phyloP scores from a whole-genome alignment of 768 basidiomycete genomes.

The Rhodotorula sphaerocarpa region DNA sequence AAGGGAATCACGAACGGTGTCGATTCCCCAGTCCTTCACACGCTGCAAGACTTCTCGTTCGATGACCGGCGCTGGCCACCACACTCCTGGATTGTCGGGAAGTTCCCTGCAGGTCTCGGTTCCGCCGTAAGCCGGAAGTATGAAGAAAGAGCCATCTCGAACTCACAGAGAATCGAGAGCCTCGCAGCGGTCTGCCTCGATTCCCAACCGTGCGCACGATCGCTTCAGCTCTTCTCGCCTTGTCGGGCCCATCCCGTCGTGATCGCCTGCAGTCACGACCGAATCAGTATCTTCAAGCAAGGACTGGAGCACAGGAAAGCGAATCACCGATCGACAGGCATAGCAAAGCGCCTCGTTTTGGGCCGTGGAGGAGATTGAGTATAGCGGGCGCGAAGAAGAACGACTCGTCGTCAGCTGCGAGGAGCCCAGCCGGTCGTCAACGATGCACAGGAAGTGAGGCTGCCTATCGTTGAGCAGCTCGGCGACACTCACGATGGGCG shows the following conservation, averaged over 20 bases:
- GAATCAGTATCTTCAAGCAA: neutral
- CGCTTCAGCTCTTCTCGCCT: constrained; percentile 40
- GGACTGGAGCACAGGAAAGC: neutral
- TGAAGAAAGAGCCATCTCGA: neutral
- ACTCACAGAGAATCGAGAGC: constrained; percentile 42
- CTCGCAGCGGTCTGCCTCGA: constrained; percentile 37
- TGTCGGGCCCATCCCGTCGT: constrained; percentile 41
- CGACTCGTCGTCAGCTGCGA: constrained; percentile 39
- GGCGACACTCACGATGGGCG: constrained; percentile 35
- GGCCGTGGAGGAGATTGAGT: neutral
- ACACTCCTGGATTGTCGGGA: constrained; percentile 19
- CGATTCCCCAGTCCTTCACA: constrained; percentile 30
- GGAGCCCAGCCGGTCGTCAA: neutral
- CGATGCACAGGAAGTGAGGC: neutral
- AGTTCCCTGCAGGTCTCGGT: constrained; percentile 7
- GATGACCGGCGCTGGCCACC: constrained; percentile 36
- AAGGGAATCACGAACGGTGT: constrained; percentile 35
- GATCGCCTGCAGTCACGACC: constrained; percentile 39
- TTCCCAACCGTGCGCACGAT: constrained; percentile 41
- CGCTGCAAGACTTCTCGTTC: constrained; percentile 20
- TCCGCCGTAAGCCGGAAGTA: neutral
- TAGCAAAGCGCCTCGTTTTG: constrained; percentile 14
- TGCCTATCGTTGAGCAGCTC: neutral
- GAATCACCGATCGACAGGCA: constrained; percentile 36
- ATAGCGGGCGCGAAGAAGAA: constrained; percentile 40